Evolutionary conservation across 2,329 filamentous ascomycete species (phyloP), one percentile per base, ranked within the genome.

Genomic region (Fusarium papillatum): DNA sequence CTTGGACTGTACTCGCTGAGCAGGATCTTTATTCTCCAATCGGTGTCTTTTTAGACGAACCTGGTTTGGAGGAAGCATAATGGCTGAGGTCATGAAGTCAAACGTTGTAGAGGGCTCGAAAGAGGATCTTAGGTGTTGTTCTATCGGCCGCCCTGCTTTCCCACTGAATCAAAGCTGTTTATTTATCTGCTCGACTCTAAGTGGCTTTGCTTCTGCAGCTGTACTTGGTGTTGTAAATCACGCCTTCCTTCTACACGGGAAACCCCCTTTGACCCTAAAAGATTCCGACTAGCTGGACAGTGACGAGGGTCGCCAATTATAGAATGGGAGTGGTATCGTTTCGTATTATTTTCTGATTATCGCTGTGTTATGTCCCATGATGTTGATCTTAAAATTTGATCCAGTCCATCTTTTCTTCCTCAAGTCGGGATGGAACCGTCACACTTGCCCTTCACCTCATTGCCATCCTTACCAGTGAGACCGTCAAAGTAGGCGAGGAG

Each of bases 401-500:
- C 29, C 19, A 9, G 31, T 34, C 31, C 10, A 34, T 10, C 26
- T n/a, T n/a, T 34, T 55, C 50, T 34, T 22, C 50, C 36, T 61
- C 38, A 61, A 41, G 36, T 39, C 13, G 59, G 38, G 24, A 69
- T 69, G 14, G 73, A 71, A 4, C 72, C 71, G 11, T 71, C 62
- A 34, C 82, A 84, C 19, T 78, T 80, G 6, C 69, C 83, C 74
- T 84, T 83, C 13, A 91, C 83, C 31, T 87, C 77, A 64, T 82
- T 84, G 0, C 86, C 89, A 48, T 84, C 80, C 26, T 82, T 75
- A 0, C 95, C 94, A 0, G 93, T 92, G 67, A 96, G 81, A 0
- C 89, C 92, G 81, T 95, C 93, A 76, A 96, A 88, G 82, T 96
- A 96, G 0, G 79, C 88, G 71, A 96, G 79, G 55, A 96, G 83